Percentiles rank a stretch among this genome's conserved stretches.
Conservation (phyloP, 2,329 filamentous ascomycete genomes). For the Malbranchea zuffiana region DNA sequence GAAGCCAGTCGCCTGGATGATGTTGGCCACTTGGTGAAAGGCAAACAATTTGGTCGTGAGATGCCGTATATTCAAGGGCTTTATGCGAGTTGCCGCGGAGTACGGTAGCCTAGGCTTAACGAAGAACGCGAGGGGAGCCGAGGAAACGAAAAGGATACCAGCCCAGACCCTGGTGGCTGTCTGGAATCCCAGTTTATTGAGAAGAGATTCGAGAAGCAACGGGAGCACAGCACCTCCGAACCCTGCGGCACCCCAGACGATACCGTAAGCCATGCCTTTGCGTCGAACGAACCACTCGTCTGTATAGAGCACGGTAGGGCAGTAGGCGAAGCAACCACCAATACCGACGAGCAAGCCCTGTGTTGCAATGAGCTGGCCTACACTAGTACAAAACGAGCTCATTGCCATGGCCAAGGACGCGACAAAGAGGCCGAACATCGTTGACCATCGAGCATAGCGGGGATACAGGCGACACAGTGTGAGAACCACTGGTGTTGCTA, state of each 20-base stretch:
- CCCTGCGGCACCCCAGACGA: constrained; percentile 35
- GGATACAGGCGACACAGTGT: constrained; percentile 30
- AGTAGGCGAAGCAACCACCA: constrained; percentile 42
- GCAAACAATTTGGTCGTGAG: constrained; percentile 29
- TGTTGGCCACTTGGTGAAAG: constrained; percentile 38
- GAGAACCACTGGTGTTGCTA: constrained; percentile 24
- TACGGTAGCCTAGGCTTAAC: too few species aligned
- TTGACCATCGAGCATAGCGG: constrained; percentile 25
- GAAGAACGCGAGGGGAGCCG: too few species aligned
- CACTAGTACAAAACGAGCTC: constrained; percentile 33
- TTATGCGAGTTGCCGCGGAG: too few species aligned
- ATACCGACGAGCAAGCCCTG: constrained; percentile 35
- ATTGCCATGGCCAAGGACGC: constrained; percentile 26
- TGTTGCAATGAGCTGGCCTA: constrained; percentile 35
- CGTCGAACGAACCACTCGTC: constrained; percentile 45
- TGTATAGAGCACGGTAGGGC: constrained; percentile 40
- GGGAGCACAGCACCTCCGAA: constrained; percentile 24
- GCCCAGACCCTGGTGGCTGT: constrained; percentile 20
- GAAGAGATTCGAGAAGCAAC: constrained; percentile 21
- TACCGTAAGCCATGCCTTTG: constrained; percentile 44
- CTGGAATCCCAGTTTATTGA: constrained; percentile 20
- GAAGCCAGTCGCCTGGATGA: constrained; percentile 26
- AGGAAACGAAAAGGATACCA: constrained; percentile 27
- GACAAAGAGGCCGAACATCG: constrained; percentile 29
- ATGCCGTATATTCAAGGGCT: too few species aligned